These are phyloP conservation scores for Termitomyces sp. DNA, from an alignment of 768 basidiomycete species.

Conservation along the genomic window DNA sequence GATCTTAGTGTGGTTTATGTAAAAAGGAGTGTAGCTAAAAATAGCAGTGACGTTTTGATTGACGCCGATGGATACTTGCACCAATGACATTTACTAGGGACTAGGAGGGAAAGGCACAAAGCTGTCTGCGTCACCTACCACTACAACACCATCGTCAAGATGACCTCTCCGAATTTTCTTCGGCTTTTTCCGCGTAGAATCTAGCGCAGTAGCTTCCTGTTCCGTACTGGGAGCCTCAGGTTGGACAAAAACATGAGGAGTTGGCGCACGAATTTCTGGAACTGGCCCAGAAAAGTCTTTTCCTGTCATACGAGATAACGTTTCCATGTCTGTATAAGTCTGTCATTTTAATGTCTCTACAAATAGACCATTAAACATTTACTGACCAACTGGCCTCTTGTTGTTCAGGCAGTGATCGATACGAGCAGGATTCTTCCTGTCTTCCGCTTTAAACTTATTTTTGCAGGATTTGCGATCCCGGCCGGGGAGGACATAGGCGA, in stretches of 20 bases:
- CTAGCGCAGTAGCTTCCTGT: conserved; percentile 6
- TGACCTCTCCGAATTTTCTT: conserved; percentile 20
- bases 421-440: conserved; percentile 71
- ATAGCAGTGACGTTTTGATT: neutral
- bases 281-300: conserved; percentile 82
- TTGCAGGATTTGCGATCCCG: conserved; percentile 88
- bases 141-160: conserved; percentile 28
- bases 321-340: conserved; percentile 54
- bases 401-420: conserved; percentile 75
- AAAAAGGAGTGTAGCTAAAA: neutral
- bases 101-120: conserved; percentile 20
- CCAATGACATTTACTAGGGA: conserved; percentile 7
- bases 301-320: conserved; percentile 74
- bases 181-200: conserved; percentile 13
- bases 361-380: neutral
- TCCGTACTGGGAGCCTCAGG: conserved; percentile 12
- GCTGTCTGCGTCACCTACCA: conserved; percentile 32
- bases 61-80: conserved; percentile 1
- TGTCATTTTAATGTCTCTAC: neutral
- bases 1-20: neutral
- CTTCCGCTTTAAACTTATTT: conserved; percentile 90
- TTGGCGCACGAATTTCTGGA: conserved; percentile 53
- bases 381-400: conserved; percentile 70
- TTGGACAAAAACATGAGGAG: conserved; percentile 25
- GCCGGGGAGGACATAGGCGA: conserved; percentile 79